Evolutionary conservation across 2,329 filamentous ascomycete genomes (phyloP).

Genomic region (Xylariales sp.): DNA sequence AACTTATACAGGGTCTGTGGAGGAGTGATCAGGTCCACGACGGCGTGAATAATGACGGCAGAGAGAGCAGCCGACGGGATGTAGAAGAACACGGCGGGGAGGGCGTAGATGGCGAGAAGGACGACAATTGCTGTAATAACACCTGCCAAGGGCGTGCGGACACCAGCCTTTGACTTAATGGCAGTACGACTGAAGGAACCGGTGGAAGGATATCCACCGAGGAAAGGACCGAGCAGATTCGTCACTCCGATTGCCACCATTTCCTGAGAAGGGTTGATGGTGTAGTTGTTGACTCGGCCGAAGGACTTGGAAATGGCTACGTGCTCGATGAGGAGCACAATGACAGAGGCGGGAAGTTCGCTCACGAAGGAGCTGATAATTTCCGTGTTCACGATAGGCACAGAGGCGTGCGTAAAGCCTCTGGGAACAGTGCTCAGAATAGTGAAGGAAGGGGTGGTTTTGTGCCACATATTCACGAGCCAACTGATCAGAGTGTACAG

Average conservation of each 20-base stretch:
- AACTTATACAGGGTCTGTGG: constrained; percentile 93
- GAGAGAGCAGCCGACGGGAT: constrained; percentile 78
- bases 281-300: constrained; percentile 92
- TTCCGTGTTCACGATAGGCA: constrained; percentile 61
- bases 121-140: constrained; percentile 84
- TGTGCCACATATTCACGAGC: constrained; percentile 69
- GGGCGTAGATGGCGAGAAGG: constrained; percentile 81
- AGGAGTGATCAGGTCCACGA: constrained; percentile 85
- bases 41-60: constrained; percentile 92
- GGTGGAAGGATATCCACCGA: constrained; percentile 88
- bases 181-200: constrained; percentile 95
- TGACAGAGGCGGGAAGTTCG: constrained; percentile 79
- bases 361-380: constrained; percentile 66
- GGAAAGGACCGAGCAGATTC: constrained; percentile 85
- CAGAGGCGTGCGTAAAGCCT: constrained; percentile 77
- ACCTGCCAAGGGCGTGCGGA: constrained; percentile 85
- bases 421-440: constrained; percentile 75
- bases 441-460: constrained; percentile 61
- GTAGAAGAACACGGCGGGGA: constrained; percentile 88
- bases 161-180: constrained; percentile 95
- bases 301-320: constrained; percentile 98
- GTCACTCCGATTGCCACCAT: constrained; percentile 89
- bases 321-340: constrained; percentile 94
- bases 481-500: constrained; percentile 91
- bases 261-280: constrained; percentile 92